Base-by-base conservation (phyloP, 768 basidiomycete species). In the Psilocybe tampanensis region DNA sequence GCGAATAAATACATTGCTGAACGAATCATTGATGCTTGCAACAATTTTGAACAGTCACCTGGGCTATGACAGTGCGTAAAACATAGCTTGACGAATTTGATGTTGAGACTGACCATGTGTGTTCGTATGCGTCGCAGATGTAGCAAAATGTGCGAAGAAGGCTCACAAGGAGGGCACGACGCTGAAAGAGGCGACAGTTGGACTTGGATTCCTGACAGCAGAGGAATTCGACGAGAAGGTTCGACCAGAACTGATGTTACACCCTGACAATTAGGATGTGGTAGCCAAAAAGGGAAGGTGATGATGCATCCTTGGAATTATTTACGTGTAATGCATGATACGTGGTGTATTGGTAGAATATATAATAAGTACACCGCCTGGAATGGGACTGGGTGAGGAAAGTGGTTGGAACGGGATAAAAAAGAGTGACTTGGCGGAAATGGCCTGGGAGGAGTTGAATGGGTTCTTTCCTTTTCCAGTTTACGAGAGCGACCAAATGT, bases 101-200 rank as follows among this genome's bases (percentile, higher is more conserved):
- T 52, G 50, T 5, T 22, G 12, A 36, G 32, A 50, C 58, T 60
- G 55, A 60, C 57, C 50, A 57, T 58, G 48, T 62, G 43, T 47
- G 43, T 19, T 15, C 44, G 52, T 59, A 43, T 19, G n/a, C 44
- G 52, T 59, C 41, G 42, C 68, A 98, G 95, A 97, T 75, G 97
- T 98, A 48, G 97, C 97, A 48, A 95, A 92, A 76, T 94, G 92
- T 68, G 97, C 97, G 24, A 99, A 99, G 84, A 98, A 98, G 74
- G 97, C 97, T n/a, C 97, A 98, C 81, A 94, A 90, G 72, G 95
- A 99, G 75, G 97, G 97, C 23, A 92, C 88, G 47, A 98, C 97
- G 58, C 70, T 98, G 72, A 98, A 96, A 80, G 90, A 94, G 75
- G 94, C 97, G 41, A 94, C 95, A 11, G 88, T 98, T 44, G 73